phyloP scores from a whole-genome alignment of 2,329 filamentous ascomycete species.

The Helotiales sp. region DNA sequence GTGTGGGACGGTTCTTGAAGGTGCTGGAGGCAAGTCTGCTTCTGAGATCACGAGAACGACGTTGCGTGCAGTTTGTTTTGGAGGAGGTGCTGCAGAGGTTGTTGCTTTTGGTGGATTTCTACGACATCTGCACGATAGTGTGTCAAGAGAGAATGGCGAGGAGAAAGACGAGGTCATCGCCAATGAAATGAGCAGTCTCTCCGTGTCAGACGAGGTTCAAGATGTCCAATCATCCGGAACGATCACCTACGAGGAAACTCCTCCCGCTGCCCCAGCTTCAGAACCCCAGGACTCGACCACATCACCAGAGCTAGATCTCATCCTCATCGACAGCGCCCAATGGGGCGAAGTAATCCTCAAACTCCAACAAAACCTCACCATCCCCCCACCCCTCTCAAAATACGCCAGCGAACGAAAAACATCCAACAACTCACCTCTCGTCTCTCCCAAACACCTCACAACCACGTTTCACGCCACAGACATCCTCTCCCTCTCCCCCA shows the following conservation, averaged over 20 bases:
- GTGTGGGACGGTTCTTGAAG: background rate
- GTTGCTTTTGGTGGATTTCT: conserved; percentile 59
- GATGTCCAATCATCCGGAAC: background rate
- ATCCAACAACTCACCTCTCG: conserved; percentile 47
- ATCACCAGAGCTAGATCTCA: conserved; percentile 41
- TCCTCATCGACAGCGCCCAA: conserved; percentile 78
- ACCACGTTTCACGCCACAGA: conserved; percentile 49
- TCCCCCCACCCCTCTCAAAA: conserved; percentile 49
- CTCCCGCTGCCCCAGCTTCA: background rate
- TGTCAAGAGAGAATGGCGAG: conserved; percentile 4
- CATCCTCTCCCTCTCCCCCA: too few relatives aligned
- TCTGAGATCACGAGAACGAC: background rate
- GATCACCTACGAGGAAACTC: background rate
- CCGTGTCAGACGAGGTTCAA: conserved; percentile 4
- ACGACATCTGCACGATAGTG: conserved; percentile 36
- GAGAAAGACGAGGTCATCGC: conserved; percentile 6
- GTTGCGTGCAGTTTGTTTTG: conserved; percentile 28
- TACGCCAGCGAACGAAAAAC: conserved; percentile 51
- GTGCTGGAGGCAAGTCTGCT: background rate
- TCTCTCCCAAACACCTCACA: conserved; percentile 37
- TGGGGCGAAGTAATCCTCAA: conserved; percentile 66
- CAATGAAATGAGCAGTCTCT: conserved; percentile 12
- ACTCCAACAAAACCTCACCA: conserved; percentile 58
- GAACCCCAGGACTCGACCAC: background rate
- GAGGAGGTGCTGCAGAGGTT: conserved; percentile 61